Conservation (phyloP, 208 protist genomes). For the Acanthamoeba lenticulata region DNA sequence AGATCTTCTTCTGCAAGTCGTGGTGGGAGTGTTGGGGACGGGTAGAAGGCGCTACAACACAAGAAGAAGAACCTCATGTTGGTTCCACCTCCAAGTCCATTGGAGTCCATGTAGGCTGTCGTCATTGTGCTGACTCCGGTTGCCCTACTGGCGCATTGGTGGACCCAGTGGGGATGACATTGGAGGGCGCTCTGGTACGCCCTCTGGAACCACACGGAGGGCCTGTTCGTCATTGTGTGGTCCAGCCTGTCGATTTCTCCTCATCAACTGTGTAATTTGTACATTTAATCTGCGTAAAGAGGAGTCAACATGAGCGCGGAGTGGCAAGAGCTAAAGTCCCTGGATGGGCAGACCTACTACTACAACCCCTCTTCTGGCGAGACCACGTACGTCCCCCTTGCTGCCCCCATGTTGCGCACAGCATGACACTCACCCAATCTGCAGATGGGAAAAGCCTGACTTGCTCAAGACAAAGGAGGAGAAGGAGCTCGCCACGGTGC, state of each 20-base stretch:
- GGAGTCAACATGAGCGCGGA: background rate
- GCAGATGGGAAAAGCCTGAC: background rate
- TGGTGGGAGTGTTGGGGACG: background rate
- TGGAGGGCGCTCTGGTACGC: no score
- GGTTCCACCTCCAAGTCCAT: no score
- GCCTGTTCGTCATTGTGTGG: no score
- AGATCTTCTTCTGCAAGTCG: background rate
- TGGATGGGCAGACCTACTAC: background rate
- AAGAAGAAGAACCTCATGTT: background rate
- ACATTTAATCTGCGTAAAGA: background rate
- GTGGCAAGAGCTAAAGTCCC: constrained; percentile 10
- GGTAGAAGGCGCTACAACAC: background rate
- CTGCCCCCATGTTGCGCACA: background rate
- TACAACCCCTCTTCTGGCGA: background rate
- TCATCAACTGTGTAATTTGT: background rate
- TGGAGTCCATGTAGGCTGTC: no score
- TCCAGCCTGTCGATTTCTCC: no score
- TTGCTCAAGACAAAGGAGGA: background rate
- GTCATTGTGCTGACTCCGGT: no score
- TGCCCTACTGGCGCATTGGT: no score
- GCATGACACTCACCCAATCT: background rate
- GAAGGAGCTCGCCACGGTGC: background rate
- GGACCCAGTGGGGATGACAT: no score
- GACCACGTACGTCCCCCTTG: background rate
- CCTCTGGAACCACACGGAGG: no score